phyloP scores from a whole-genome alignment of 2,329 filamentous ascomycete genomes.

The Colletotrichum trifolii region DNA sequence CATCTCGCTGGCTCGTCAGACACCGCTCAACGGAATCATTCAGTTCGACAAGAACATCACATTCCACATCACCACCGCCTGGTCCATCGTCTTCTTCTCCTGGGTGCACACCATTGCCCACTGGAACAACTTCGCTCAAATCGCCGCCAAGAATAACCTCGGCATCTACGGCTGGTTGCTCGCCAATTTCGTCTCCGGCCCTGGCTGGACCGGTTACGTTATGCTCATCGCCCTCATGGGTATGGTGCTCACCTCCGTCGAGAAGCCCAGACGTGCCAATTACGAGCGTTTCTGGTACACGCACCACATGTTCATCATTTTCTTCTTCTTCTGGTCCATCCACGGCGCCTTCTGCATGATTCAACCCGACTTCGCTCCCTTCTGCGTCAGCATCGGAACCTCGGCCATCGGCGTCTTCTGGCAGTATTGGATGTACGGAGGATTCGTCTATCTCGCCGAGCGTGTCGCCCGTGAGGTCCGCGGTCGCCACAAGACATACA shows the following conservation, averaged over 20 bases:
- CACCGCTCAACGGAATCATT: constrained; percentile 85
- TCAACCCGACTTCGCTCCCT: constrained; percentile 82
- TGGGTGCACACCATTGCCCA: constrained; percentile 89
- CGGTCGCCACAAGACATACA: constrained; percentile 84
- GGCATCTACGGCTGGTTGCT: constrained; percentile 82
- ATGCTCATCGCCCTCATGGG: constrained; percentile 84
- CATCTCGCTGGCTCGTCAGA: constrained; percentile 83
- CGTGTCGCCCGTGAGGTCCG: constrained; percentile 81
- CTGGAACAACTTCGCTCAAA: constrained; percentile 87
- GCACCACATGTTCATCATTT: constrained; percentile 87
- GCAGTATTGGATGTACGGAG: constrained; percentile 91
- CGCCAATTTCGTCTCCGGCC: constrained; percentile 81
- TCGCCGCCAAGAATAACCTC: constrained; percentile 78
- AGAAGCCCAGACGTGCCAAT: constrained; percentile 82
- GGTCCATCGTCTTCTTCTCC: constrained; percentile 90
- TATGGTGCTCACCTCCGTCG: constrained; percentile 81
- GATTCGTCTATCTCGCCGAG: constrained; percentile 83
- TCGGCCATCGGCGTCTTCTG: constrained; percentile 82
- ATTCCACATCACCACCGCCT: constrained; percentile 86
- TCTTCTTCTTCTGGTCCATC: constrained; percentile 92
- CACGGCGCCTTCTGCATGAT: constrained; percentile 94
- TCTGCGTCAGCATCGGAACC: constrained; percentile 75
- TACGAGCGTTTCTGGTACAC: constrained; percentile 94
- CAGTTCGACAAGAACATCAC: constrained; percentile 92
- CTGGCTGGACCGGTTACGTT: constrained; percentile 87